phyloP scores from a whole-genome alignment of 225 moss, liverwort and hornwort genomes.

The Thuidium tamariscinum region DNA sequence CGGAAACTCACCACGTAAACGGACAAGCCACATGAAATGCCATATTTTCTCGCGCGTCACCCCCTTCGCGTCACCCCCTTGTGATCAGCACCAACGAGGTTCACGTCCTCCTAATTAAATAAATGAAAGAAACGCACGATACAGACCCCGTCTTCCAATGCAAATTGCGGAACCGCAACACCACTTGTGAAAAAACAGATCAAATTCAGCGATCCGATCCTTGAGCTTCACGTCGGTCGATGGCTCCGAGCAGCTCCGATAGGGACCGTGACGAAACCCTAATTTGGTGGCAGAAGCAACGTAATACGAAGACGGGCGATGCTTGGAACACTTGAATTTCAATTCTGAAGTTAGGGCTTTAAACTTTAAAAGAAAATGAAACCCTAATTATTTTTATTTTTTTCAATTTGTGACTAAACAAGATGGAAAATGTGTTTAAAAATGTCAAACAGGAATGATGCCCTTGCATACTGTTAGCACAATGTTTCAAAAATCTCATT shows the following conservation, averaged over 20 bases:
- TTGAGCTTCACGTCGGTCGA: neutral
- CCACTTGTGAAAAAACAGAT: neutral
- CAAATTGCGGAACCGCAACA: too few species aligned
- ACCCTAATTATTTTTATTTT: neutral
- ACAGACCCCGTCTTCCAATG: too few species aligned
- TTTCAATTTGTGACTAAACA: neutral
- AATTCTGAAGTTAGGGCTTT: neutral
- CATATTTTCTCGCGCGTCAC: constrained; percentile 25
- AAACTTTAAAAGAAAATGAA: neutral
- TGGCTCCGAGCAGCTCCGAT: neutral
- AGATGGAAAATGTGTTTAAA: too few species aligned
- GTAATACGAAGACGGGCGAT: neutral
- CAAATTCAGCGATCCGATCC: neutral
- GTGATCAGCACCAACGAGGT: constrained; percentile 5
- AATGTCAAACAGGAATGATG: too few species aligned
- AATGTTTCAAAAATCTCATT: too few species aligned
- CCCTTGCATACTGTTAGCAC: too few species aligned
- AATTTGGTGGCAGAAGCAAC: neutral
- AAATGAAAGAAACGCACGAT: too few species aligned
- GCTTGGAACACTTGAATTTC: neutral
- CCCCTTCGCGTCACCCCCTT: too few species aligned
- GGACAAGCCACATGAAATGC: constrained; percentile 86
- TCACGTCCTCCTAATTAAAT: too few species aligned
- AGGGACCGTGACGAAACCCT: neutral
- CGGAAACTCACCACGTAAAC: constrained; percentile 52